phyloP scores from a whole-genome alignment of 345 rosid genomes.

The Populus pruinosa region DNA sequence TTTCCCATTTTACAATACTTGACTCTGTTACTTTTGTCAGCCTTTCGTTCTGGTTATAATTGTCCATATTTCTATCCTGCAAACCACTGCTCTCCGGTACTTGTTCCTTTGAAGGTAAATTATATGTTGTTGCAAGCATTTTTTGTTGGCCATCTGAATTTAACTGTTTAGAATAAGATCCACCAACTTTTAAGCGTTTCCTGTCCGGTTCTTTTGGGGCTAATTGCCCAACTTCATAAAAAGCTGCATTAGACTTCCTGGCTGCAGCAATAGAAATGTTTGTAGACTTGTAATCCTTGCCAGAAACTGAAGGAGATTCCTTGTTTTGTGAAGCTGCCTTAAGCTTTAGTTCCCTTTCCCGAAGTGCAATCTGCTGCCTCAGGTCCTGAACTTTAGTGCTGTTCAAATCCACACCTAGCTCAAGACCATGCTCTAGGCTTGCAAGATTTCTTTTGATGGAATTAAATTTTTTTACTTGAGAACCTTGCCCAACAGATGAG shows the following conservation, averaged over 20 bases:
- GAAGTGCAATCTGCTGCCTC: constrained; percentile 86
- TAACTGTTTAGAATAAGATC: constrained; percentile 34
- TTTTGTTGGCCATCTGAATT: constrained; percentile 29
- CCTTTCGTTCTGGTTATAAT: constrained; percentile 27
- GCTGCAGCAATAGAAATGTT: constrained; percentile 28
- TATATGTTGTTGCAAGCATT: constrained; percentile 30
- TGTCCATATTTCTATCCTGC: constrained; percentile 22
- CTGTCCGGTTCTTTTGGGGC: constrained; percentile 56
- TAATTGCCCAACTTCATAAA: constrained; percentile 33
- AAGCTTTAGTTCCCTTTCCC: constrained; percentile 77
- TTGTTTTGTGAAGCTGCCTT: constrained; percentile 60
- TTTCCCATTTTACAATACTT: constrained; percentile 27
- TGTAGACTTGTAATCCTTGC: constrained; percentile 16
- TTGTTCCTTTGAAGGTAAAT: constrained; percentile 26
- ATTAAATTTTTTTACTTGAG: constrained; percentile 36
- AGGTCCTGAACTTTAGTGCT: constrained; percentile 62
- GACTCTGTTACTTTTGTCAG: constrained; percentile 33
- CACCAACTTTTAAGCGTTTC: constrained; percentile 57
- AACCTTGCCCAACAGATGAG: constrained; percentile 32
- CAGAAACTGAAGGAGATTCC: constrained; percentile 39
- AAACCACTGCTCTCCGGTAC: constrained; percentile 20
- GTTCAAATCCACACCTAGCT: constrained; percentile 40
- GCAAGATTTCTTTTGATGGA: constrained; percentile 34
- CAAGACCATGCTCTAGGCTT: constrained; percentile 43
- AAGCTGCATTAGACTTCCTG: constrained; percentile 36